These are phyloP conservation scores for Chernovozyma aurita DNA, from an alignment of 1,139 yeast genomes.

Conservation along the genomic window DNA sequence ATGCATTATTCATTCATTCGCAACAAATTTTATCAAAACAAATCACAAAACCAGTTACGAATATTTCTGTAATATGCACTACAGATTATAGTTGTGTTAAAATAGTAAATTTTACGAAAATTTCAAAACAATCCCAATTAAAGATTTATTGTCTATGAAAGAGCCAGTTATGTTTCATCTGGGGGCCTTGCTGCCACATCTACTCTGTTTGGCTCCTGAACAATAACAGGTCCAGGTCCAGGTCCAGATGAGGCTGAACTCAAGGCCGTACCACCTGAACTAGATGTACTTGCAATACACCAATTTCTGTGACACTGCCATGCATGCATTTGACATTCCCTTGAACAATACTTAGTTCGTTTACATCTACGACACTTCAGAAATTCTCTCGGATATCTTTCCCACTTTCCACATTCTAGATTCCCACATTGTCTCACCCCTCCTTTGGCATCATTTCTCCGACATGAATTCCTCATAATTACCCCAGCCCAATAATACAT, in stretches of 20 bases:
- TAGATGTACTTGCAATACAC: constrained; percentile 61
- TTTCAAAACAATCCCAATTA: no score
- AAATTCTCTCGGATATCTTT: constrained; percentile 80
- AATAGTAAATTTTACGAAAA: no score
- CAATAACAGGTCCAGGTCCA: constrained; percentile 4
- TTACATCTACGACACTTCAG: constrained; percentile 94
- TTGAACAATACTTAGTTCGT: constrained; percentile 89
- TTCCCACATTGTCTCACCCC: constrained; percentile 96
- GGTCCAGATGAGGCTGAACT: constrained; percentile 5
- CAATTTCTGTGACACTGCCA: constrained; percentile 94
- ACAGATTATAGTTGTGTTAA: no score
- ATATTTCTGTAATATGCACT: no score
- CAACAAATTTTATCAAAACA: no score
- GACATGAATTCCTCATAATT: constrained; percentile 90
- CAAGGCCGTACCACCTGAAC: constrained; percentile 10
- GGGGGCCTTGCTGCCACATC: constrained; percentile 7
- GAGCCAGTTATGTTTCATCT: no score
- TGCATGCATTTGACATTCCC: constrained; percentile 86
- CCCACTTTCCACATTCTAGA: constrained; percentile 96
- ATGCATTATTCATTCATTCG: no score
- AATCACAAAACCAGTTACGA: no score
- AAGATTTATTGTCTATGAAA: no score
- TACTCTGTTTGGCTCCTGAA: constrained; percentile 7
- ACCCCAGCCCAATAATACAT: constrained; percentile 97
- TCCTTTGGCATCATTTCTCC: constrained; percentile 80